Percentiles rank a stretch among this genome's conserved stretches.
These are phyloP conservation scores for Vachellia pachyceras DNA, from an alignment of 306 rosid species.

Conservation along the genomic window DNA sequence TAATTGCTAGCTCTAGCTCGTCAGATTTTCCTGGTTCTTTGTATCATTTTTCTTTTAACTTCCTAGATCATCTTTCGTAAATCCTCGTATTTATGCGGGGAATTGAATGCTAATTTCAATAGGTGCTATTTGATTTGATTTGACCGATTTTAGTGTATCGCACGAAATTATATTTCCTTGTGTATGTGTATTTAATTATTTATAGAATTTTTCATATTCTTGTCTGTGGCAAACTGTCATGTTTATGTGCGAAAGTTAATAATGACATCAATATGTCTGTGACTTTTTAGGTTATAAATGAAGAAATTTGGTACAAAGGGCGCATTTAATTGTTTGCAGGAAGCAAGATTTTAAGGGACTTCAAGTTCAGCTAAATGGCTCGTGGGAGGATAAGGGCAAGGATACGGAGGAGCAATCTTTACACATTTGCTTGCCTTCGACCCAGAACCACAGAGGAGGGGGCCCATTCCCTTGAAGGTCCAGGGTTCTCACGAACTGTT, in stretches of 20 bases:
- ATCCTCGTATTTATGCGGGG: slow-evolving; percentile 35
- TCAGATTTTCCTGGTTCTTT: slow-evolving; percentile 29
- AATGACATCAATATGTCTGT: slow-evolving; percentile 28
- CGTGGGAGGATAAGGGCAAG: slow-evolving; percentile 80
- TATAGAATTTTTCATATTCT: slow-evolving; percentile 4
- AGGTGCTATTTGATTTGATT: slow-evolving; percentile 8
- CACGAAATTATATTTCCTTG: slow-evolving; percentile 13
- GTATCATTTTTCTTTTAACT: slow-evolving; percentile 24
- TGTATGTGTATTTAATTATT: no score
- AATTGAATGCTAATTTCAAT: slow-evolving; percentile 32
- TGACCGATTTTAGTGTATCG: neutral
- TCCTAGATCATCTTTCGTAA: slow-evolving; percentile 22
- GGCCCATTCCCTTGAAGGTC: slow-evolving; percentile 62
- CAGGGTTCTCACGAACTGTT: slow-evolving; percentile 74
- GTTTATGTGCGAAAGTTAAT: slow-evolving; percentile 28
- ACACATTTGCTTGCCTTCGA: slow-evolving; percentile 75
- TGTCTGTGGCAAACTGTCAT: slow-evolving; percentile 20
- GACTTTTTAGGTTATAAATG: slow-evolving; percentile 52
- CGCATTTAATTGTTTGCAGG: slow-evolving; percentile 26
- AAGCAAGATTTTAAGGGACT: slow-evolving; percentile 30
- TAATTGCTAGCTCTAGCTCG: neutral
- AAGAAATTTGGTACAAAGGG: slow-evolving; percentile 48
- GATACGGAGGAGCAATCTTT: slow-evolving; percentile 76
- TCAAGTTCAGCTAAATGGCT: slow-evolving; percentile 56
- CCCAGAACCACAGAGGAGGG: slow-evolving; percentile 50